Evolutionary conservation across 2,329 filamentous ascomycete species (phyloP), one percentile per base, ranked within the genome.

Genomic region (Ceratocystis destructans): DNA sequence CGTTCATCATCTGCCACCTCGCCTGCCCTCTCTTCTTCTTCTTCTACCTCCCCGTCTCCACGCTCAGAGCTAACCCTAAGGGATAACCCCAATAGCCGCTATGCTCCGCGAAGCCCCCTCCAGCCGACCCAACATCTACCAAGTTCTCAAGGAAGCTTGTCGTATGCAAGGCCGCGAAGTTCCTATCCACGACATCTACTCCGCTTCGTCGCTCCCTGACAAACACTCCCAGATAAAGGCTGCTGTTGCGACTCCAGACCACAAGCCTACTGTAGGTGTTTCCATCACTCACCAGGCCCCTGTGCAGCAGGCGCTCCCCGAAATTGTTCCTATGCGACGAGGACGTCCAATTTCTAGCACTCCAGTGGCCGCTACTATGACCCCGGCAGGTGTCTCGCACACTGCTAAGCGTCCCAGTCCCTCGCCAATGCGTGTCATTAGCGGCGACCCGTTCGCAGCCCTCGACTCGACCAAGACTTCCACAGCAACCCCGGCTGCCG

Each of bases 261-360:
- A 79, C 55, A 74, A 79, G 61, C 76, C 83, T 20, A 78, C 83
- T 37, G 85, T 96, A 41, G 91, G 93, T 7, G 87, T 93, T 10
- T 86, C 91, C 17, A 93, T 93, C 72, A 84, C 90, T 5, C 85
- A 88, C n/a, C 85, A 87, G 1, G 78, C 84, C 31, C 84, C 88
- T 66, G 83, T 88, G 70, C 83, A 88, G 65, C 84, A 87, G 70
- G 79, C 82, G 7, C 86, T 97, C 65, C 94, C 94, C 7, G 90
- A 96, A 28, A 90, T 99, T 69, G 86, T 89, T 46, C 94, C 93
- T 0, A 97, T 97, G 94, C 84, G 94, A 68, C 83, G 94, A 76
- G 94, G 94, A 3, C 88, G 91, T 20, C 76, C 79, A 28, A 75
- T 74, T 4, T 72, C 77, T 31, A 70, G 71, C 31, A 31, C 69